Conservation (phyloP, 768 basidiomycete genomes). For the Lactarius trivialis region DNA sequence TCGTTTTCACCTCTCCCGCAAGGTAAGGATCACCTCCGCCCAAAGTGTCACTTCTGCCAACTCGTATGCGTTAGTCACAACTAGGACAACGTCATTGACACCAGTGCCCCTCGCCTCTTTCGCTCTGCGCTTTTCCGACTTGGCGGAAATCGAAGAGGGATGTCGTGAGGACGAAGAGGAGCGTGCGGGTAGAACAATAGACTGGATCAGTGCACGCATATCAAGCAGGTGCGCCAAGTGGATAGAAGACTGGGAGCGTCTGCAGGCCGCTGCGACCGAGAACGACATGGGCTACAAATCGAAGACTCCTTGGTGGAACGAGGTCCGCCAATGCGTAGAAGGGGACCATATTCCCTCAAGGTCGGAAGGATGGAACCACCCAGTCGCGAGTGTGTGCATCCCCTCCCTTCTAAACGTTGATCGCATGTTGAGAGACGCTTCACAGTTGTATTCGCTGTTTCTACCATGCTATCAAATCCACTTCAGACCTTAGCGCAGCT, state of each 20-base stretch:
- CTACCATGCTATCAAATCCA: constrained; percentile 76
- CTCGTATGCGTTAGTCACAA: constrained; percentile 48
- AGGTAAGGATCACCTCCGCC: constrained; percentile 37
- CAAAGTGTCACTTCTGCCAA: constrained; percentile 7
- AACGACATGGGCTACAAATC: constrained; percentile 26
- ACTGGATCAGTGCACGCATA: constrained; percentile 79
- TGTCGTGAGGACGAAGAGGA: constrained; percentile 74
- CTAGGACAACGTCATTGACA: constrained; percentile 65
- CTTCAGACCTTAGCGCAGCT: constrained; percentile 71
- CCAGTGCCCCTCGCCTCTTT: constrained; percentile 70
- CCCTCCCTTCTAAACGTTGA: constrained; percentile 5
- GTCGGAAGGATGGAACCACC: constrained; percentile 82
- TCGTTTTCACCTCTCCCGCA: constrained; percentile 80
- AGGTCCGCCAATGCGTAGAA: constrained; percentile 67
- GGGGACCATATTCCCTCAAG: constrained; percentile 69
- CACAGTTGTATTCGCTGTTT: constrained; percentile 74
- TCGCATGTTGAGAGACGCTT: not conserved
- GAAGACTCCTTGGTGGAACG: constrained; percentile 84
- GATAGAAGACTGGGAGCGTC: constrained; percentile 58
- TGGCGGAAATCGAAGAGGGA: constrained; percentile 62
- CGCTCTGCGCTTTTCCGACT: constrained; percentile 70
- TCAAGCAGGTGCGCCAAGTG: constrained; percentile 55
- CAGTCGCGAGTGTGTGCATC: constrained; percentile 56
- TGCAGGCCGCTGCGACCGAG: constrained; percentile 30
- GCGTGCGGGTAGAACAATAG: constrained; percentile 72